phyloP scores from a whole-genome alignment of 139 green algal genomes.

The Chlamydomonas sp. region DNA sequence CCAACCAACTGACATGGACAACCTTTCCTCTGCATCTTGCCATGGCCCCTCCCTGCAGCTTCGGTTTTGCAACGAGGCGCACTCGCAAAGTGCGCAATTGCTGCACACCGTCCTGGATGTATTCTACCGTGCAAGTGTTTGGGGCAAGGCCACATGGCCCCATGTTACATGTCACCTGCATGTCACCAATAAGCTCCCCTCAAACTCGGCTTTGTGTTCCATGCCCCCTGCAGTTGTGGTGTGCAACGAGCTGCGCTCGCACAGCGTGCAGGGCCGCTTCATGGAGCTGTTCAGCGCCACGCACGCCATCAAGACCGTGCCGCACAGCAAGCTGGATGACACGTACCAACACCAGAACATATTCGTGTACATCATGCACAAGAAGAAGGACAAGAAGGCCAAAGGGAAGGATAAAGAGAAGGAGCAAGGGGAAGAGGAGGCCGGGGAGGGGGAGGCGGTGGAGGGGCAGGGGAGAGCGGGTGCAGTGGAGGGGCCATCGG shows the following conservation, averaged over 20 bases:
- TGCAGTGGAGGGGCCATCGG: no score
- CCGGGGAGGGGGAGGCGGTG: no score
- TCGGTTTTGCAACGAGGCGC: no score
- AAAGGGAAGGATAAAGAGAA: background rate
- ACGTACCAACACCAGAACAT: constrained; percentile 70
- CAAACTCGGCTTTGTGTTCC: no score
- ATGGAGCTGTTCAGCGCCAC: constrained; percentile 62
- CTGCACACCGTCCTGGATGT: no score
- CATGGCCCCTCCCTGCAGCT: no score
- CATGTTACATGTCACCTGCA: background rate
- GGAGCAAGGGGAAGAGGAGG: background rate
- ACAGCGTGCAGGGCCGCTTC: constrained; percentile 79
- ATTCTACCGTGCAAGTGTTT: background rate
- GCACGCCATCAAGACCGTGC: constrained; percentile 71
- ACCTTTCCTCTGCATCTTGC: no score
- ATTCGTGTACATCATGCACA: constrained; percentile 73
- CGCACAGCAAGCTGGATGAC: constrained; percentile 66
- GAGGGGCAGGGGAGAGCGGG: no score
- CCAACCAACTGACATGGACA: no score
- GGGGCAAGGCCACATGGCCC: background rate
- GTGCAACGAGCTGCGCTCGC: constrained; percentile 83
- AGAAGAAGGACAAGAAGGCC: constrained; percentile 4
- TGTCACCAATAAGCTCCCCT: background rate
- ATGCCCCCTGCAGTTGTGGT: constrained; percentile 69
- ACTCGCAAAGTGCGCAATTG: no score